Evolutionary conservation across 2,329 filamentous ascomycete species (phyloP).

Genomic region (Albifimbria verrucaria): DNA sequence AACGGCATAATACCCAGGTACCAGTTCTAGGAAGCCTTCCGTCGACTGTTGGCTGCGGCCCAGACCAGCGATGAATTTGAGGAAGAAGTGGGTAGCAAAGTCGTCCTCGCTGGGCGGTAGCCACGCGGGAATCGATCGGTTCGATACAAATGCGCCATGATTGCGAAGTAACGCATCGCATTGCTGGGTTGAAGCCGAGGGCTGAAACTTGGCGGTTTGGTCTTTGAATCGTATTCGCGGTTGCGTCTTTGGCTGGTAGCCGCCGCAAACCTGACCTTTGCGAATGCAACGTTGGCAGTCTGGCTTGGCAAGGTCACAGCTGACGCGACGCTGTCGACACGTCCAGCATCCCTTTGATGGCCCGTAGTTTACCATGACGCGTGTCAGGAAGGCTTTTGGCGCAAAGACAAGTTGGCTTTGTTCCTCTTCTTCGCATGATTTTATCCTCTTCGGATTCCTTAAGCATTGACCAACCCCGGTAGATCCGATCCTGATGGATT

Average conservation of each 20-base stretch:
- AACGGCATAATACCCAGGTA: slow-evolving; percentile 9
- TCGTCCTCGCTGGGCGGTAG: slow-evolving; percentile 12
- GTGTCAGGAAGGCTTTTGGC: too few relatives aligned
- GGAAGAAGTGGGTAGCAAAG: slow-evolving; percentile 10
- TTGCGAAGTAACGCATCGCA: slow-evolving; percentile 8
- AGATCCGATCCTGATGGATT: too few relatives aligned
- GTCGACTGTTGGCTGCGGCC: slow-evolving; percentile 13
- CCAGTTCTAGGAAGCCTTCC: slow-evolving; percentile 12
- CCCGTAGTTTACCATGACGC: slow-evolving; percentile 14
- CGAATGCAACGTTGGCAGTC: slow-evolving; percentile 12
- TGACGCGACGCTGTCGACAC: slow-evolving; percentile 14
- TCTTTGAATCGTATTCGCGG: slow-evolving; percentile 10
- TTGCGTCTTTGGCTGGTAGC: slow-evolving; percentile 11
- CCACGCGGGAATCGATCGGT: slow-evolving; percentile 8
- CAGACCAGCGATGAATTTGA: slow-evolving; percentile 11
- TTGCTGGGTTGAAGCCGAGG: slow-evolving; percentile 3
- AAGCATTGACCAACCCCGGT: too few relatives aligned
- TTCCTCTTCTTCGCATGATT: slow-evolving; percentile 7
- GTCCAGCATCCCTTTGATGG: slow-evolving; percentile 13
- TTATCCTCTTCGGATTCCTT: slow-evolving; percentile 6
- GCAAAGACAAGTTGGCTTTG: slow-evolving; percentile 6
- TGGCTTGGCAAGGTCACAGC: slow-evolving; percentile 12
- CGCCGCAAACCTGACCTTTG: slow-evolving; percentile 10
- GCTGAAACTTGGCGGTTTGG: too few relatives aligned
- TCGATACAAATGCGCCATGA: slow-evolving; percentile 7